Percentiles rank a stretch among this genome's conserved stretches.
phyloP scores from a whole-genome alignment of 176 grass and related monocot species.

The Cenchrus purpureus region DNA sequence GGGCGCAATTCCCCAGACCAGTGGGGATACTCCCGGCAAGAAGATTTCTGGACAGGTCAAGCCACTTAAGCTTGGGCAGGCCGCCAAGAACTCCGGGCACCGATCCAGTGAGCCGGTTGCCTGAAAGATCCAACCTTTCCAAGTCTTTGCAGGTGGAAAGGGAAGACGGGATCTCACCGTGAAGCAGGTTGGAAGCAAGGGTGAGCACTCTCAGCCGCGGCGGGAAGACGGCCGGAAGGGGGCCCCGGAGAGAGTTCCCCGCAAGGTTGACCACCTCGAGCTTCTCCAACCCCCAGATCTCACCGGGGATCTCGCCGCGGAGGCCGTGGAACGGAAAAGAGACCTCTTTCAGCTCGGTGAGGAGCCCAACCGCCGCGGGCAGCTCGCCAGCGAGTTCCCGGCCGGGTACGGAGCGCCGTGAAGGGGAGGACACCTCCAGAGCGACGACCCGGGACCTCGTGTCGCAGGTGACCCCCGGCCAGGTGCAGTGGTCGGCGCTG shows the following conservation, averaged over 20 bases:
- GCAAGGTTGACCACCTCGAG: slow-evolving; percentile 70
- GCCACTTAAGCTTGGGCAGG: slow-evolving; percentile 46
- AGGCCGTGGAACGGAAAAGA: slow-evolving; percentile 59
- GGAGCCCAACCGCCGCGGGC: slow-evolving; percentile 48
- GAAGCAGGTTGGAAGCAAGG: slow-evolving; percentile 65
- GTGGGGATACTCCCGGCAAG: slow-evolving; percentile 61
- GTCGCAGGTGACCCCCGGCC: slow-evolving; percentile 69
- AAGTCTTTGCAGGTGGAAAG: slow-evolving; percentile 56
- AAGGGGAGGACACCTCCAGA: slow-evolving; percentile 44
- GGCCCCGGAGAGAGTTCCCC: slow-evolving; percentile 65
- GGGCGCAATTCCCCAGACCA: slow-evolving; percentile 57
- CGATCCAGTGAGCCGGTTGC: slow-evolving; percentile 58
- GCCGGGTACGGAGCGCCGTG: slow-evolving; percentile 27
- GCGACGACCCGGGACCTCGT: slow-evolving; percentile 61
- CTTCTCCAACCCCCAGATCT: slow-evolving; percentile 81
- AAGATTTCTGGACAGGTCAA: slow-evolving; percentile 64
- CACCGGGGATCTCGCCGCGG: slow-evolving; percentile 67
- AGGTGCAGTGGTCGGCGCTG: slow-evolving; percentile 61
- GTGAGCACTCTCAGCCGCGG: slow-evolving; percentile 59
- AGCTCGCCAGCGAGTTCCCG: slow-evolving; percentile 48
- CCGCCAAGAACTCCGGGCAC: slow-evolving; percentile 49
- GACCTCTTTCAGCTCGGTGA: slow-evolving; percentile 65
- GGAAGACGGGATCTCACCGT: slow-evolving; percentile 65
- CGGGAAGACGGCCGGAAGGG: slow-evolving; percentile 63
- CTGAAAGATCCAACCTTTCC: slow-evolving; percentile 69